Evolutionary conservation across 345 rosid genomes (phyloP).

Genomic region (Erodium maritimum): DNA sequence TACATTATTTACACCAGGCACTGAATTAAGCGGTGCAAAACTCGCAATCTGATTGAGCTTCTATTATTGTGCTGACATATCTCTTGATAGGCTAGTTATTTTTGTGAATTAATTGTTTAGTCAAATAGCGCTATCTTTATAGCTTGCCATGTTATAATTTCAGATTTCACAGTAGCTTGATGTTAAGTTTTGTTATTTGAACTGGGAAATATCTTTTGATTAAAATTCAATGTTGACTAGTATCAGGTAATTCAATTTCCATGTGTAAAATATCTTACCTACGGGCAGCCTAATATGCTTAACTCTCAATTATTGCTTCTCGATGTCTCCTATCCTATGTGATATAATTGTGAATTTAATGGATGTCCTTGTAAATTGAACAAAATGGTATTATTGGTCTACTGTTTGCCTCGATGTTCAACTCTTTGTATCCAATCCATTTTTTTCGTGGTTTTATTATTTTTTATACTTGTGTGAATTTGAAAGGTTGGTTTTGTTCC

Average conservation of each 20-base stretch:
- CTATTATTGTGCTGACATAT: too few species aligned
- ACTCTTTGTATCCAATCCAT: neutral
- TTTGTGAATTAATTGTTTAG: neutral
- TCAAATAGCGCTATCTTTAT: neutral
- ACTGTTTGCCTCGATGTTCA: neutral
- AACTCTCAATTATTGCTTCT: too few species aligned
- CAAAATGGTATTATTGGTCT: too few species aligned
- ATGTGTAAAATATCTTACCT: neutral
- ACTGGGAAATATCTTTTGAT: neutral
- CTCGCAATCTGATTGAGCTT: too few species aligned
- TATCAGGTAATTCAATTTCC: neutral
- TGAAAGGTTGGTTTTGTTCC: neutral
- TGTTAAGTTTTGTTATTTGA: neutral
- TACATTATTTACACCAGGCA: too few species aligned
- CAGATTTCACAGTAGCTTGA: neutral
- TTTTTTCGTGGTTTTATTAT: too few species aligned
- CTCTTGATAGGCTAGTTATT: too few species aligned
- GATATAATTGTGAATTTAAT: too few species aligned
- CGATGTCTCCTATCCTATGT: too few species aligned
- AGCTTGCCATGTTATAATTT: neutral
- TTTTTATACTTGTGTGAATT: neutral
- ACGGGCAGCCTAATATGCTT: too few species aligned
- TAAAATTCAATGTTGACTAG: neutral
- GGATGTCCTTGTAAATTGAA: too few species aligned
- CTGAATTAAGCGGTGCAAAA: too few species aligned